These are phyloP conservation scores for Fusarium chuoi DNA, from an alignment of 2,329 filamentous ascomycete genomes.

Conservation along the genomic window DNA sequence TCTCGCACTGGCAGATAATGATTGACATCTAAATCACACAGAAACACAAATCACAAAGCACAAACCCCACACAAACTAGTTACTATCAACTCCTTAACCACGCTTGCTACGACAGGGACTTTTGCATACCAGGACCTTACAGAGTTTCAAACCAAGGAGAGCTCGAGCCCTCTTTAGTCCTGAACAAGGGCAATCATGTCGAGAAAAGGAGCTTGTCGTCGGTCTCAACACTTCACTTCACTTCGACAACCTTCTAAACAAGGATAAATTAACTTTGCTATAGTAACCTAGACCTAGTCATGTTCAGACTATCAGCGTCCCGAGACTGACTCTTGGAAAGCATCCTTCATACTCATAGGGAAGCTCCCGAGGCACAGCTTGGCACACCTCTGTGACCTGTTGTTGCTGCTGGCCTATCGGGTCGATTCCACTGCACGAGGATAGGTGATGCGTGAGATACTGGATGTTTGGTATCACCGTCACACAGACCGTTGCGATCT, in stretches of 20 bases:
- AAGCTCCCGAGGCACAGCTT: background rate
- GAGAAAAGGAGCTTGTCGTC: background rate
- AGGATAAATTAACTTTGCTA: background rate
- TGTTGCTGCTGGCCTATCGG: constrained; percentile 9
- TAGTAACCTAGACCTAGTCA: constrained; percentile 3
- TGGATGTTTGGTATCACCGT: background rate
- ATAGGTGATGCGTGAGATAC: background rate
- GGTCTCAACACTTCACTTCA: background rate
- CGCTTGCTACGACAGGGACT: background rate
- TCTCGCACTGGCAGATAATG: constrained; percentile 24
- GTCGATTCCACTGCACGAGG: constrained; percentile 3
- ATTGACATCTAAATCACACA: constrained; percentile 27
- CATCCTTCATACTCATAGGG: background rate
- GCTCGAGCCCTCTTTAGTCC: background rate
- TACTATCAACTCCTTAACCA: background rate
- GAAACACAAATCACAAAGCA: constrained; percentile 5
- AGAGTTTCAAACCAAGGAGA: constrained; percentile 10
- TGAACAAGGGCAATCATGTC: background rate
- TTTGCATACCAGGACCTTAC: background rate
- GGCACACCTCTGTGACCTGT: background rate
- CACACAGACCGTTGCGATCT: constrained; percentile 1
- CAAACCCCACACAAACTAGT: constrained; percentile 12
- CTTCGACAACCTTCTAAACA: constrained; percentile 1
- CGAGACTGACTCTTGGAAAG: background rate
- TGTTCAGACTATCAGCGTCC: background rate